Evolutionary conservation across 2,329 filamentous ascomycete genomes (phyloP), one percentile per base, ranked within the genome.

Genomic region (Pseudogymnoascus sp.): DNA sequence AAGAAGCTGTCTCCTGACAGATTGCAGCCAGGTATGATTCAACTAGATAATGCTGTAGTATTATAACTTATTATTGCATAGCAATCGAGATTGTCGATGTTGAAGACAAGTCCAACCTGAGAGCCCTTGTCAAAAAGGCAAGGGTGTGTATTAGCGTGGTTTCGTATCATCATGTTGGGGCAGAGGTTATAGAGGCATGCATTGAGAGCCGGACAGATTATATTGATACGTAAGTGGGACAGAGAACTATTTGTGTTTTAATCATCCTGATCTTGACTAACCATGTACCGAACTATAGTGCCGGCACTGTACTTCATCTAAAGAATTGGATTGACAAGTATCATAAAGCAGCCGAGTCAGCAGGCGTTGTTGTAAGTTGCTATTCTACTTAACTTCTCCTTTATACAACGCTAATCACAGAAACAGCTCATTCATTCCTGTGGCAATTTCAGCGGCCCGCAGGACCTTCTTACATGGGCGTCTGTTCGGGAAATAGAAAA

Each of bases 1-100:
- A 85, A 85, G 68, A 72, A 76, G 62, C 69, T 88, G 62, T 89
- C 89, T 71, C 79, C 86, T 1, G 86, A 95, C 72, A 86, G 92
- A 60, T 71, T 77, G 33, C 81, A 83, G 61, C 91, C 92, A 70
- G 83, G 88, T 89, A 81, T 69, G 75, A 61, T 63, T 52, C 61
- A 29, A 31, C 25, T 10, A 10, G 8, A 15, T 9, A 29, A 31
- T 31, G 5, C 1, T 31, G 4, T 4, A 6, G 27, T 10, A 9
- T 8, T 52, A 15, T 52, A 52, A n/a, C 45, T 52, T 31, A 52
- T 27, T 4, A 61, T 18, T 61, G 48, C 21, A 59, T 68, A 80
- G 81, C 68, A 31, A 79, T 87, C 58, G 84, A 87, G 67, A 71
- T 82, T 25, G 80, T 77, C 65, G 74, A 73, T 62, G 72, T 84